Conservation (phyloP, 2,329 filamentous ascomycete species). For the Penicillium occitanis region DNA sequence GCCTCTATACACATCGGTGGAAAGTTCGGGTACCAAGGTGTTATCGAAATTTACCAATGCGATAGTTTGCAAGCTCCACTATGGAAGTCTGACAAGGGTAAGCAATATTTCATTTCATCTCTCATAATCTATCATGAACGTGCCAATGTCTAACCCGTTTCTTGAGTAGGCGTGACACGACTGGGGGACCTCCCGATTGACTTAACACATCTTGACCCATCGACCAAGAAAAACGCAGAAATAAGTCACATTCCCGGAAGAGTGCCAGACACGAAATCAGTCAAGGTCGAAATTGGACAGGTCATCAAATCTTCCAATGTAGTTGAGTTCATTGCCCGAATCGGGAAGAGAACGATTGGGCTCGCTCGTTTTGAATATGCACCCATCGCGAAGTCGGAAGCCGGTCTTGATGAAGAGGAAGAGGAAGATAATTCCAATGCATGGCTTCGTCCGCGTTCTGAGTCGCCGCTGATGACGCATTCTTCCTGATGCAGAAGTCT, state of each 20-base stretch:
- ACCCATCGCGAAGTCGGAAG: not conserved
- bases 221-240: not conserved
- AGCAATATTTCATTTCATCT: not conserved
- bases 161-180: not conserved
- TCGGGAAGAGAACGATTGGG: not conserved
- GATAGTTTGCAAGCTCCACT: not conserved
- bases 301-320: not conserved
- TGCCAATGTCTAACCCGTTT: not conserved
- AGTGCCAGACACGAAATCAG: not conserved
- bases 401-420: not conserved
- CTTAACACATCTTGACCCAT: not conserved
- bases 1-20: not conserved
- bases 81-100: conserved; percentile 9
- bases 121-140: not conserved
- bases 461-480: not conserved
- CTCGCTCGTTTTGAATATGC: not conserved
- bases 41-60: conserved; percentile 1
- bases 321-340: conserved; percentile 8
- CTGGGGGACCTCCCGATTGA: not conserved
- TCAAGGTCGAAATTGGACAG: conserved; percentile 13
- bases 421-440: not conserved
- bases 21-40: not conserved
- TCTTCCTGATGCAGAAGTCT: not conserved
- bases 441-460: not conserved
- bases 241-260: not conserved